Percentiles rank a stretch among this genome's conserved stretches.
Conservation (phyloP, 352 stramenopile species). For the Phytopythium boreale region DNA sequence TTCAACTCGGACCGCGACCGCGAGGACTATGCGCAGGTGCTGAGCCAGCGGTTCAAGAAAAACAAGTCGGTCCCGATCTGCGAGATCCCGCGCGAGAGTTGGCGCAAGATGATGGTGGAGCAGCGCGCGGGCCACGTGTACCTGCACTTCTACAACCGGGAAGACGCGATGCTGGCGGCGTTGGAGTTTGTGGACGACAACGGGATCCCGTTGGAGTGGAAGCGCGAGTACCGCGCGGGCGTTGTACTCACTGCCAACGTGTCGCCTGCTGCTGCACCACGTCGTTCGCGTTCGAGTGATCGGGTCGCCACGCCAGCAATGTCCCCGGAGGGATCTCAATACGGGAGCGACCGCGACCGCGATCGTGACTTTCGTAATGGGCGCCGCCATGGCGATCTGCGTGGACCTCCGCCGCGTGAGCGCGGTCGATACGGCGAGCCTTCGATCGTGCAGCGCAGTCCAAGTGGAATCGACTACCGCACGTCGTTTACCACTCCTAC, state of each 20-base stretch:
- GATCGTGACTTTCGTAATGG: not conserved
- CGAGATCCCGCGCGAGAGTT: constrained; percentile 57
- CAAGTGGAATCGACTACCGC: constrained; percentile 1
- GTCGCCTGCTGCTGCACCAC: constrained; percentile 12
- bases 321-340: constrained; percentile 1
- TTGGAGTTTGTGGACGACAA: constrained; percentile 39
- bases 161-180: constrained; percentile 40
- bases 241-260: constrained; percentile 22
- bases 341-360: constrained; percentile 3
- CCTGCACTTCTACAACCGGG: constrained; percentile 53
- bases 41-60: constrained; percentile 49
- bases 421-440: not conserved
- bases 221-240: constrained; percentile 35
- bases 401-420: not conserved
- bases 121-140: constrained; percentile 31
- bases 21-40: constrained; percentile 38
- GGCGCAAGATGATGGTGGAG: constrained; percentile 41
- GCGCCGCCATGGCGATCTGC: not conserved
- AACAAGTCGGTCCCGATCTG: constrained; percentile 46
- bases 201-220: constrained; percentile 33
- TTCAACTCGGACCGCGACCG: constrained; percentile 61
- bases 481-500: constrained; percentile 2
- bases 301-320: constrained; percentile 5
- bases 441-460: constrained; percentile 3
- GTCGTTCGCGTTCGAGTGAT: constrained; percentile 36